phyloP scores from a whole-genome alignment of 2,329 filamentous ascomycete species.

The Neofusicoccum sp. region DNA sequence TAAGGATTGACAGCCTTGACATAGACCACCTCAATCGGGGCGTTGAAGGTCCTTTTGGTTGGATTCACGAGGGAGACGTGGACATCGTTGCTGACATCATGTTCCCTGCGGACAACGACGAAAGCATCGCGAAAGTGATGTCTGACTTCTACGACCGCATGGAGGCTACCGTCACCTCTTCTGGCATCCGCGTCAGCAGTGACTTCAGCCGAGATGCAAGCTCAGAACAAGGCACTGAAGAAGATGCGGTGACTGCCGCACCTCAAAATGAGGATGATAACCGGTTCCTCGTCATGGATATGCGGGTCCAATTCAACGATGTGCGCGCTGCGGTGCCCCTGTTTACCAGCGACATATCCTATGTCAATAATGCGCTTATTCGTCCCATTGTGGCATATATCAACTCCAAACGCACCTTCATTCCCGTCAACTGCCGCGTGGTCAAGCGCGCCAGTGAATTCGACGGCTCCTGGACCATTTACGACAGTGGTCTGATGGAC shows the following conservation, averaged over 20 bases:
- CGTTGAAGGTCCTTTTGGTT: conserved; percentile 89
- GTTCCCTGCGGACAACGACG: conserved; percentile 84
- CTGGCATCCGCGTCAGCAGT: conserved; percentile 56
- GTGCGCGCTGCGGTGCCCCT: conserved; percentile 89
- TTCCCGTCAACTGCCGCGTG: conserved; percentile 90
- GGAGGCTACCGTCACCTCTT: conserved; percentile 84
- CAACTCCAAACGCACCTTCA: conserved; percentile 91
- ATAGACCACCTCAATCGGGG: conserved; percentile 96
- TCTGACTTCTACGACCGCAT: conserved; percentile 96
- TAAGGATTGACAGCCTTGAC: conserved; percentile 88
- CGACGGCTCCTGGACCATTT: conserved; percentile 92
- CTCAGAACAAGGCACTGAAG: not conserved
- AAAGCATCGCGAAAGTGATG: conserved; percentile 89
- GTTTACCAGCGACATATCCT: conserved; percentile 87
- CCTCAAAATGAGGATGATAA: conserved; percentile 54
- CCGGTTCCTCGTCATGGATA: conserved; percentile 86
- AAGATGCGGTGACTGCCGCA: not conserved
- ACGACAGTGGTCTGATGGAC: conserved; percentile 90
- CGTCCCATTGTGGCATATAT: conserved; percentile 97
- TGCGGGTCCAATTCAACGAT: conserved; percentile 92
- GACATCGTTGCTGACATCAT: conserved; percentile 96
- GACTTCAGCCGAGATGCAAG: conserved; percentile 23
- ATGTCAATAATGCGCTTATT: conserved; percentile 93
- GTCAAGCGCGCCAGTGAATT: conserved; percentile 89
- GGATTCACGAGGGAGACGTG: conserved; percentile 96